Conservation (phyloP, 1,139 yeast species). For the Candida sanyaensis region DNA sequence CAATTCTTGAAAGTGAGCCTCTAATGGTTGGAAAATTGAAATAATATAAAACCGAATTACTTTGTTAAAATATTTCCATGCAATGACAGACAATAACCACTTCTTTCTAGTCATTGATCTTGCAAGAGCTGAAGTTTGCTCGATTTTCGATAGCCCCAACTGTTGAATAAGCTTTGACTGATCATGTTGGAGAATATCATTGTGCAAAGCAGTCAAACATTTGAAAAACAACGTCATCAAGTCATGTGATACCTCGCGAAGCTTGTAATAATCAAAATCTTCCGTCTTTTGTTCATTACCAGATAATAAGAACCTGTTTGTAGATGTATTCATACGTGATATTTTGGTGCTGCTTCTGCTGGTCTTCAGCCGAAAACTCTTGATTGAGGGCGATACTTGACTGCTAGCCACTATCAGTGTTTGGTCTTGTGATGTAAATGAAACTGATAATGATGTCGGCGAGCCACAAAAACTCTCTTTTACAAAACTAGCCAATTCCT, state of each 20-base stretch:
- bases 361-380: neutral
- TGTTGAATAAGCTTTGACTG: neutral
- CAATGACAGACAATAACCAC: slow-evolving; percentile 8
- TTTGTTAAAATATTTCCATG: slow-evolving; percentile 37
- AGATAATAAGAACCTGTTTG: neutral
- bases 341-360: neutral
- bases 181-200: slow-evolving; percentile 19
- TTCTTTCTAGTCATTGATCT: slow-evolving; percentile 4
- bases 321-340: neutral
- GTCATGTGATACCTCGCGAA: slow-evolving; percentile 35
- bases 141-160: neutral
- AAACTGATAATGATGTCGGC: neutral
- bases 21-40: slow-evolving; percentile 33
- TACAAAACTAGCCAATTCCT: slow-evolving; percentile 32
- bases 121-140: slow-evolving; percentile 7
- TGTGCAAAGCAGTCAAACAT: slow-evolving; percentile 24
- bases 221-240: slow-evolving; percentile 27
- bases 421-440: neutral
- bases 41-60: slow-evolving; percentile 31
- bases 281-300: slow-evolving; percentile 12
- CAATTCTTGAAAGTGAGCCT: slow-evolving; percentile 21
- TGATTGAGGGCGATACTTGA: neutral
- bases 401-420: neutral
- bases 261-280: slow-evolving; percentile 28
- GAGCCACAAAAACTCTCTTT: slow-evolving; percentile 23